A percentile compares a stretch with the other conserved stretches of the same genome.
These are phyloP conservation scores for Psilocybe tampanensis DNA, from an alignment of 768 basidiomycete species.

Conservation along the genomic window DNA sequence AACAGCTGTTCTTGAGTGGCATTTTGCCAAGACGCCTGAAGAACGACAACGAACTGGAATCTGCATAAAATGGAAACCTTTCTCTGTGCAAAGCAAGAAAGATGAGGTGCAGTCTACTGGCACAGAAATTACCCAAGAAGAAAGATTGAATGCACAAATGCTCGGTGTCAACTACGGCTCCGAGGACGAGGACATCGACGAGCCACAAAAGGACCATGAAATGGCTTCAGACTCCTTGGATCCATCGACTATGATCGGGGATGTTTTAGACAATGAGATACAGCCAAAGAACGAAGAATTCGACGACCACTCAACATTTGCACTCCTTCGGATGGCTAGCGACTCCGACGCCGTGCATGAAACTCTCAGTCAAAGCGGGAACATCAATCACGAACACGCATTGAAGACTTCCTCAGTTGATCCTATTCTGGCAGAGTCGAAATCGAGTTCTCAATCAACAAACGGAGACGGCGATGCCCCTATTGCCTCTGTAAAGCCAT, in stretches of 20 bases:
- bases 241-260: constrained; percentile 53
- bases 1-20: constrained; percentile 86
- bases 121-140: constrained; percentile 24
- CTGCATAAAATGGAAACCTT: constrained; percentile 64
- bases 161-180: constrained; percentile 59
- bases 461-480: constrained; percentile 36
- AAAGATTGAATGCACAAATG: constrained; percentile 29
- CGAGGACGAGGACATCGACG: constrained; percentile 69
- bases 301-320: constrained; percentile 50
- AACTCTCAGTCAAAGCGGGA: background rate
- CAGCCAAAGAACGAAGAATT: constrained; percentile 49
- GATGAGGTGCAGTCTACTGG: constrained; percentile 24
- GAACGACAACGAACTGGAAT: constrained; percentile 69
- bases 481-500: constrained; percentile 36
- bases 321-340: constrained; percentile 14
- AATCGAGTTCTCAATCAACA: constrained; percentile 42
- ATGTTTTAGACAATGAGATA: constrained; percentile 42
- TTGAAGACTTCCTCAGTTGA: constrained; percentile 61
- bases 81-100: constrained; percentile 35
- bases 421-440: constrained; percentile 48
- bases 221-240: constrained; percentile 62
- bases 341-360: constrained; percentile 4
- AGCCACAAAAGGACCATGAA: constrained; percentile 54
- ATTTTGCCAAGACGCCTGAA: constrained; percentile 65
- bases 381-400: constrained; percentile 26